Percentiles rank a stretch among this genome's conserved stretches.
Conservation (phyloP, 805 yeast genomes). For the Sugiyamaella boreocaroliniensis region DNA sequence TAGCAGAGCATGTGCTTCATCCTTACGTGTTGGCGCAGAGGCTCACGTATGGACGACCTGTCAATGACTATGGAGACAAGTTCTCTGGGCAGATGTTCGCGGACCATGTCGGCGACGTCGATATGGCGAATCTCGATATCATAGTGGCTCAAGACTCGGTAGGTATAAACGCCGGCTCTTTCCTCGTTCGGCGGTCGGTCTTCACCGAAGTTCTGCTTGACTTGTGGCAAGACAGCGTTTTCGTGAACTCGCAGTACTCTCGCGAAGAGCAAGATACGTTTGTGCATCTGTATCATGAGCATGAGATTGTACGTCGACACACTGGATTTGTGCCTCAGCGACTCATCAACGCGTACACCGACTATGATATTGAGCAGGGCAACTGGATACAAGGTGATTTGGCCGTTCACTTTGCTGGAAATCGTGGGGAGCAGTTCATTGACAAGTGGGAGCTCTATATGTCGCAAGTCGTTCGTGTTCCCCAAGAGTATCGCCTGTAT, state of each 20-base stretch:
- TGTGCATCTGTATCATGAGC: conserved; percentile 15
- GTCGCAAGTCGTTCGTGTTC: not conserved
- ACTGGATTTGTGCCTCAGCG: conserved; percentile 30
- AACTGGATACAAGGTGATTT: conserved; percentile 24
- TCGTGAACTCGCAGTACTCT: conserved; percentile 8
- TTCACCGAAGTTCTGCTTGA: conserved; percentile 24
- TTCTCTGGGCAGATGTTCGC: conserved; percentile 7
- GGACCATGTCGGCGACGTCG: conserved; percentile 11
- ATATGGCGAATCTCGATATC: conserved; percentile 21
- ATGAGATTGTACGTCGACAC: conserved; percentile 19
- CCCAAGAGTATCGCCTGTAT: not conserved
- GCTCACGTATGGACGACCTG: conserved; percentile 21
- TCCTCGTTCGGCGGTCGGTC: conserved; percentile 23
- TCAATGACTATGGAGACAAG: conserved; percentile 14
- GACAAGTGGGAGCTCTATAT: not conserved
- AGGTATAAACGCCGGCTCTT: conserved; percentile 31
- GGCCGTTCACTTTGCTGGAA: conserved; percentile 23
- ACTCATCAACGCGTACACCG: conserved; percentile 25
- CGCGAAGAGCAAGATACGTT: conserved; percentile 26
- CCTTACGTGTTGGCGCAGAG: conserved; percentile 23
- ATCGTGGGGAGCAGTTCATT: not conserved
- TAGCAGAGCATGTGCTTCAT: conserved; percentile 25
- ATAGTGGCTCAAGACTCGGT: conserved; percentile 26
- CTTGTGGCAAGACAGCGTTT: conserved; percentile 26
- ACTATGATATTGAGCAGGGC: conserved; percentile 5